These are phyloP conservation scores for Aspergillus mulundensis DNA, from an alignment of 495 filamentous ascomycete species.

Conservation along the genomic window DNA sequence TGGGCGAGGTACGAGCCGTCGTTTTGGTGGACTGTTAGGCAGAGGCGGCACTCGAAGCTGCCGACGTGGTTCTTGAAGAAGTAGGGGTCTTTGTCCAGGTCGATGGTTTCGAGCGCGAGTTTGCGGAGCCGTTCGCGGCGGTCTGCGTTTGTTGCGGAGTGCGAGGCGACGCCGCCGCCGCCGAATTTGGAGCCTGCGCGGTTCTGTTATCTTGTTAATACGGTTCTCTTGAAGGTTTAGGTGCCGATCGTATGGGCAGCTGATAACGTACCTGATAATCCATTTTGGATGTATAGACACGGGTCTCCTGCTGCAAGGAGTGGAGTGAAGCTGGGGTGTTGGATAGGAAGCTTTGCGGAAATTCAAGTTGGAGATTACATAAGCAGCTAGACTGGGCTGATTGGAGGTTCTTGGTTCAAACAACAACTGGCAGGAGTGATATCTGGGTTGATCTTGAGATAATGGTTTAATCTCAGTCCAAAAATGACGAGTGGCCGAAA, in stretches of 20 bases:
- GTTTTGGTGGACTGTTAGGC: constrained; percentile 98
- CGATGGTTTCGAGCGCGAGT: constrained; percentile 96
- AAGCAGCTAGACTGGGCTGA: constrained; percentile 19
- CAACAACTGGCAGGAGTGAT: not conserved
- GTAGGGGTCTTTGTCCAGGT: constrained; percentile 98
- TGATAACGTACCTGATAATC: constrained; percentile 52
- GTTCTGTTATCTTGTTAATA: constrained; percentile 57
- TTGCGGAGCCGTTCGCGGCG: constrained; percentile 95
- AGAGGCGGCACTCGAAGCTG: constrained; percentile 96
- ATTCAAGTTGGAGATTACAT: constrained; percentile 23
- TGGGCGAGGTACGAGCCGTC: constrained; percentile 99
- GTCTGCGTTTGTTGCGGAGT: constrained; percentile 91
- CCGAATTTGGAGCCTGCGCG: constrained; percentile 97
- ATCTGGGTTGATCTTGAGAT: not conserved
- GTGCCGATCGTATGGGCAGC: too few species aligned
- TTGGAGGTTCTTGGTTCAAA: not conserved
- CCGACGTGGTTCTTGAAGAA: constrained; percentile 99
- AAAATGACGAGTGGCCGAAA: not conserved
- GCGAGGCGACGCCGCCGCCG: constrained; percentile 92
- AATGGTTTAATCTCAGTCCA: not conserved
- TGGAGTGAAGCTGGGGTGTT: constrained; percentile 1
- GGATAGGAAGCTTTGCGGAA: constrained; percentile 15
- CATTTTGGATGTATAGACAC: constrained; percentile 32
- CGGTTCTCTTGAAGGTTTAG: not conserved
- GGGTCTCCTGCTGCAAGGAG: not conserved